Conservation (phyloP, 73 alveolate species). For the Breviolum minutum region DNA sequence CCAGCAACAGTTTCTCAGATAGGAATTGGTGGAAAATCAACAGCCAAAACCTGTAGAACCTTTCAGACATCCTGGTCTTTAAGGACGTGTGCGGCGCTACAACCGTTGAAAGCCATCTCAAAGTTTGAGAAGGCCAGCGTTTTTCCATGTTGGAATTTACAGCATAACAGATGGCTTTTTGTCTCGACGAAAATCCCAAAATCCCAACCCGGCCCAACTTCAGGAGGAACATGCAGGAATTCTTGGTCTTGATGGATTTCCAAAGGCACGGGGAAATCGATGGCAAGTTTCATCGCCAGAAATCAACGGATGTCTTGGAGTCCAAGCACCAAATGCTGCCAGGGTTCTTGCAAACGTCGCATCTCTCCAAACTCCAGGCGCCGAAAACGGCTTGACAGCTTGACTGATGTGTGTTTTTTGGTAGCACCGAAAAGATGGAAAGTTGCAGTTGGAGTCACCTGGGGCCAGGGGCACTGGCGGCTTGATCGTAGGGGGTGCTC, state of each 20-base stretch:
- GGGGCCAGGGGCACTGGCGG: background rate
- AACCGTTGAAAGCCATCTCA: background rate
- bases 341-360: background rate
- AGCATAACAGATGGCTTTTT: background rate
- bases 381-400: no score
- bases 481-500: background rate
- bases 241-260: background rate
- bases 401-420: no score
- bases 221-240: slow-evolving; percentile 7
- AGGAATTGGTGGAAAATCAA: background rate
- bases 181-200: no score
- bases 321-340: no score
- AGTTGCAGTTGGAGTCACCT: background rate
- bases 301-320: no score
- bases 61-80: background rate
- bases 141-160: background rate
- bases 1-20: slow-evolving; percentile 7
- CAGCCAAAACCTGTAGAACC: background rate
- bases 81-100: slow-evolving; percentile 5
- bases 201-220: background rate
- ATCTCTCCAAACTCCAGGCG: slow-evolving; percentile 38
- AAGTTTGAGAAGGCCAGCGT: background rate
- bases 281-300: no score
- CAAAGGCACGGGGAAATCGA: no score
- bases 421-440: no score